Percentiles rank a stretch among this genome's conserved stretches.
phyloP scores from a whole-genome alignment of 495 filamentous ascomycete genomes.

The Beverwykella pulmonaria region DNA sequence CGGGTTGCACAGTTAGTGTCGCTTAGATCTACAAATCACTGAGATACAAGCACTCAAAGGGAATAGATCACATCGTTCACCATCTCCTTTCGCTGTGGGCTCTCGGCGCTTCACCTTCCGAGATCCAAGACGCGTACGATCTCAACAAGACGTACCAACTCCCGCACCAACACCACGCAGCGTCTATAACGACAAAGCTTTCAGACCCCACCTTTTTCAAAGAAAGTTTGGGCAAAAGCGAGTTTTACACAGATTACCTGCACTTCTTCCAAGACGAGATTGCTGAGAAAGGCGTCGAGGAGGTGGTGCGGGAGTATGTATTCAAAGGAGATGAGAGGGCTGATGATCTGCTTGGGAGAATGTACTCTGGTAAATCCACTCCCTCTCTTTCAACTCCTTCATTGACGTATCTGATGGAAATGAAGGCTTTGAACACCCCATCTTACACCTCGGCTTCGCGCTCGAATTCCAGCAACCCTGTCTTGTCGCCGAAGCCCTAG shows the following conservation, averaged over 20 bases:
- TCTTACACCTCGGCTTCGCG: conserved; percentile 17
- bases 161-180: neutral
- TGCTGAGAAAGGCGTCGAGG: neutral
- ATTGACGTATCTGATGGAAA: neutral
- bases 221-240: neutral
- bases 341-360: conserved; percentile 14
- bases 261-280: conserved; percentile 15
- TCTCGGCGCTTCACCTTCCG: neutral
- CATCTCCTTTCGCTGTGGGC: conserved; percentile 12
- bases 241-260: conserved; percentile 10
- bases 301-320: conserved; percentile 8
- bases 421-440: conserved; percentile 11
- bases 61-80: conserved; percentile 16
- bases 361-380: conserved; percentile 6
- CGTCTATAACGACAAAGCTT: neutral
- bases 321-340: conserved; percentile 18
- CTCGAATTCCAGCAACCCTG: conserved; percentile 15
- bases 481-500: conserved; percentile 11
- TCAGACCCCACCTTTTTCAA: neutral
- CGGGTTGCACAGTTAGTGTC: neutral
- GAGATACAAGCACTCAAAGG: neutral
- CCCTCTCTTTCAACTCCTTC: neutral
- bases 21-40: no score
- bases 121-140: neutral
- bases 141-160: conserved; percentile 7